Base-by-base conservation (phyloP, 306 rosid genomes). In the Datisca glomerata region DNA sequence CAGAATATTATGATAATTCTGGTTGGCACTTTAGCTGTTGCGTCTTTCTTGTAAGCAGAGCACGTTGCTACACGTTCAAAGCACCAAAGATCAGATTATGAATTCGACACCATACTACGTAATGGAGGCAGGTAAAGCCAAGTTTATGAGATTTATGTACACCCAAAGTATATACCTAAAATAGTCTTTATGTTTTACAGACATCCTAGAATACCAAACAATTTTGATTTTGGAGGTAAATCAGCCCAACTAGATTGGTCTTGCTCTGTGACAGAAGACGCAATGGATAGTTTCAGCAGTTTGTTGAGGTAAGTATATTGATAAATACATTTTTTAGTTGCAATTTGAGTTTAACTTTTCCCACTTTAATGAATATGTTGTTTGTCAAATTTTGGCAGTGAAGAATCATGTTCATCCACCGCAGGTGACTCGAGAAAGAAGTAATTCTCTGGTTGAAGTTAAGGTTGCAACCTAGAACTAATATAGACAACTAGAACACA, bases 361-460 rank as follows among this genome's bases (percentile, higher is more conserved):
- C 61, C 45, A 31, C 13, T 31, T 14, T 31, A 8, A 5, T 31
- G 4, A 6, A 12, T 40, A 9, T 65, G 40, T 37, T 24, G 33
- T 66, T 40, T 53, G 41, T 62, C 16, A 33, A 40, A 52, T 32
- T 64, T 59, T 63, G 55, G 55, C 89, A 87, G 97, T 48, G 85
- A 77, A 53, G 94, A 83, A 64, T 87, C 94, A 22, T 65, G 83
- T 67, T 71, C 97, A 52, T 66, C 93, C 70, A 66, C 77, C 43
- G 79, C 89, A 41, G 94, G 97, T 87, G 57, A 38, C 21, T 8
- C 23, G 23, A 51, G 14, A 21, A 12, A n/a, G n/a, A n/a, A n/a
- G n/a, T n/a, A n/a, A n/a, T n/a, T 35, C 18, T 34, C 34, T 37
- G n/a, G 35, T 14, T 12, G 22, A 25, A 23, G 18, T 36, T 11